Conservation (phyloP, 192 early-diverging fungal species). For the Neocallimastix lanati region DNA sequence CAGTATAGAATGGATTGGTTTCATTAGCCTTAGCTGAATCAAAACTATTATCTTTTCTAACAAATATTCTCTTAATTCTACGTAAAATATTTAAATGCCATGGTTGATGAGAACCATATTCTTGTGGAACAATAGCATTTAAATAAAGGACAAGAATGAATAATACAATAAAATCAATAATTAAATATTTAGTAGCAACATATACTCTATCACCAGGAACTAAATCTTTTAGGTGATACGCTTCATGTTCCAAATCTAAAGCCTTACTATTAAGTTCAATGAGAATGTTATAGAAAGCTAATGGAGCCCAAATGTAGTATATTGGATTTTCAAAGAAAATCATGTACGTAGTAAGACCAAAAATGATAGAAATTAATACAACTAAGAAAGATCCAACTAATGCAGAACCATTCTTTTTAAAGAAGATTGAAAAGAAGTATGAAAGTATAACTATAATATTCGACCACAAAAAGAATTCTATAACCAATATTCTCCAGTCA, state of each 20-base stretch:
- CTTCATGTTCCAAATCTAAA: neutral
- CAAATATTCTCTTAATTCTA: constrained; percentile 7
- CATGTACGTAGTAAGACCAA: constrained; percentile 29
- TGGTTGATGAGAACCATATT: constrained; percentile 40
- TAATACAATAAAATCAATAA: constrained; percentile 25
- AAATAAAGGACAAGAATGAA: constrained; percentile 11
- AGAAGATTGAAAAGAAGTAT: constrained; percentile 44
- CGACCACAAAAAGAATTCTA: constrained; percentile 48
- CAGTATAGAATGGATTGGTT: neutral
- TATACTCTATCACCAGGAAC: constrained; percentile 24
- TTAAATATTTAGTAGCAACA: constrained; percentile 28
- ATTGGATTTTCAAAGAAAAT: constrained; percentile 24
- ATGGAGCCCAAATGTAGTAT: constrained; percentile 46
- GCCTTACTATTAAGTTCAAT: constrained; percentile 28
- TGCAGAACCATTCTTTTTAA: constrained; percentile 32
- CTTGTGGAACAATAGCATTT: constrained; percentile 17
- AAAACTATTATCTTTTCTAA: constrained; percentile 1
- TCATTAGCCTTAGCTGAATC: neutral
- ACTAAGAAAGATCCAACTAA: constrained; percentile 40
- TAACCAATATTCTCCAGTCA: constrained; percentile 18
- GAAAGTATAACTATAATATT: constrained; percentile 38
- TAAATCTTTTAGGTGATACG: too few relatives aligned
- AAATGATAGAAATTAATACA: constrained; percentile 48
- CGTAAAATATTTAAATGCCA: constrained; percentile 37
- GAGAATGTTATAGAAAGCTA: constrained; percentile 46